phyloP scores from a whole-genome alignment of 1,139 yeast species.

The Geotrichum citri-aurantii region DNA sequence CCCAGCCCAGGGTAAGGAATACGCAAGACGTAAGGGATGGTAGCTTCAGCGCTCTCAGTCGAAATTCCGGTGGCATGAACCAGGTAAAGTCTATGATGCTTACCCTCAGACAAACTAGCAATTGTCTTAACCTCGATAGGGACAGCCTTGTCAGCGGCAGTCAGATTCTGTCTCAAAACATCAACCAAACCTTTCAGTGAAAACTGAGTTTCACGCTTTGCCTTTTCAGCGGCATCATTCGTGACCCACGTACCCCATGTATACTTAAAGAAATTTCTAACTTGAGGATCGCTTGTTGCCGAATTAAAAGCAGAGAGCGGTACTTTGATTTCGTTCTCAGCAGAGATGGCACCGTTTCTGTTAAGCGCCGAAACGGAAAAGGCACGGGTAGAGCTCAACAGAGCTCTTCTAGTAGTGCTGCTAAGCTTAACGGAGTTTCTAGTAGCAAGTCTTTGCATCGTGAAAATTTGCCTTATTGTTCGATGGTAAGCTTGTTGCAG shows the following conservation, averaged over 20 bases:
- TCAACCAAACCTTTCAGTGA: constrained; percentile 65
- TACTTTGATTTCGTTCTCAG: constrained; percentile 15
- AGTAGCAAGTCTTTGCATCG: constrained; percentile 13
- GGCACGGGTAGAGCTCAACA: neutral
- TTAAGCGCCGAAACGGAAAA: constrained; percentile 4
- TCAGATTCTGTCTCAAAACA: constrained; percentile 31
- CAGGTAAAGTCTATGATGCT: constrained; percentile 81
- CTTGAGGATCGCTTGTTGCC: constrained; percentile 63
- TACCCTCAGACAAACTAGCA: constrained; percentile 86
- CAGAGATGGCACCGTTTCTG: constrained; percentile 8
- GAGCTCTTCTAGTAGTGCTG: neutral
- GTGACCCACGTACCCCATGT: constrained; percentile 94
- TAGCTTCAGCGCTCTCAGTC: constrained; percentile 12
- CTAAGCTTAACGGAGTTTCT: neutral
- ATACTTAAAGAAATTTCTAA: constrained; percentile 75
- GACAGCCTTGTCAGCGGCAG: constrained; percentile 27
- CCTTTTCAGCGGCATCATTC: constrained; percentile 68
- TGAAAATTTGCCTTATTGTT: neutral
- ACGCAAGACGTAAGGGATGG: constrained; percentile 54
- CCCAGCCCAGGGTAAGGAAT: constrained; percentile 65
- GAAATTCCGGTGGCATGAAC: constrained; percentile 30
- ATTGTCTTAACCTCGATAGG: constrained; percentile 57
- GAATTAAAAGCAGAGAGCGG: constrained; percentile 20
- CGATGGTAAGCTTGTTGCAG: neutral
- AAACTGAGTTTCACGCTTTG: constrained; percentile 73